Base-by-base conservation (phyloP, 768 basidiomycete species). In the Tylopilus felleus region DNA sequence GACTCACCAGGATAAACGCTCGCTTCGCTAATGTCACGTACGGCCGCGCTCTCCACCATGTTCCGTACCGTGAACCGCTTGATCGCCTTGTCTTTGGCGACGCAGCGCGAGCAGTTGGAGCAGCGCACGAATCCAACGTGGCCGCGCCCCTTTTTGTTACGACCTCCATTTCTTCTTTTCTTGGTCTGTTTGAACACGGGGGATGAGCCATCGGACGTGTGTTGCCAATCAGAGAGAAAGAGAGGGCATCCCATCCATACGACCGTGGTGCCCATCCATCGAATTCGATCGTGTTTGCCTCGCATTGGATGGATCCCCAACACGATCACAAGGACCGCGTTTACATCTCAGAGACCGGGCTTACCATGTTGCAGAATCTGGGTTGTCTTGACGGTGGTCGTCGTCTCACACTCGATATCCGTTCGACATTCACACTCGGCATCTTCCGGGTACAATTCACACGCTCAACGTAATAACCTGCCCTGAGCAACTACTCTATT, bases 61-160 rank as follows among this genome's bases (percentile, higher is more conserved):
- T 99, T 99, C 76, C 94, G 86, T 69, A 98, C 96, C 36, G 95
- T 97, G 84, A 96, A 96, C 49, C 97, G 83, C 80, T 97, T 97
- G 88, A 98, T 97, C 62, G 96, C 96, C 84, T 98, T 98, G 81
- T 98, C 96, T 82, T 98, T 98, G 64, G 81, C 88, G 55, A 97
- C 94, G 73, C 92, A 94, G 64, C 97, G 90, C 70, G 93, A 93
- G 84, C 97, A 99, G 86, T 99, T 99, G 63, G 94, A 95, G 83
- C 97, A 99, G 67, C 97, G 90, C 71, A 99, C 83, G 73, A 90
- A 92, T 60, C 75, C 81, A 74, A 93, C 91, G 76, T 97, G 94
- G 74, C 96, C 97, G 70, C 97, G 93, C 68, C 95, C 93, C 73
- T 95, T 92, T 83, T 98, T 97, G 93, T 97, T 98, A 68, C 97